phyloP scores from a whole-genome alignment of 352 stramenopile species.

The Globisporangium acanthophoron region DNA sequence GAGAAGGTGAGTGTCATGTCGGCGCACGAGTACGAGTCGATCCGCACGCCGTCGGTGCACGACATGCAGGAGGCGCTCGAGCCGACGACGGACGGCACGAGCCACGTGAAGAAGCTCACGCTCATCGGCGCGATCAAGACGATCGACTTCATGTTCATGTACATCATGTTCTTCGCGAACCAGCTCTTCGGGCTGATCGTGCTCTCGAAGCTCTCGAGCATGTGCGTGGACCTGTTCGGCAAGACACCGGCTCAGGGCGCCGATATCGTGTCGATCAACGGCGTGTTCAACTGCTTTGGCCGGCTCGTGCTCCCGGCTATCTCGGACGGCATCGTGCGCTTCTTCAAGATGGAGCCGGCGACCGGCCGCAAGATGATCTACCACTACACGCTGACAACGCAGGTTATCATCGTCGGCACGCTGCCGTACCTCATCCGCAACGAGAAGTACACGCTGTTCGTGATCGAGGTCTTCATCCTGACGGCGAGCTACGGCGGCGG shows the following conservation, averaged over 20 bases:
- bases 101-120: constrained; percentile 39
- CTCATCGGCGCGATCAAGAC: constrained; percentile 52
- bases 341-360: constrained; percentile 39
- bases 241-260: constrained; percentile 40
- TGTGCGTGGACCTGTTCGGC: constrained; percentile 48
- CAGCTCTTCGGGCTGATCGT: constrained; percentile 62
- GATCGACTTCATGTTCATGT: constrained; percentile 55
- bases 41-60: constrained; percentile 23
- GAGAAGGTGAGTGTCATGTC: constrained; percentile 45
- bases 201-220: constrained; percentile 50
- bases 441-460: constrained; percentile 49
- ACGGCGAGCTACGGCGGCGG: constrained; percentile 67
- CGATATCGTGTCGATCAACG: constrained; percentile 54
- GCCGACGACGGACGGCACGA: constrained; percentile 23
- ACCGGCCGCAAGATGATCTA: constrained; percentile 57
- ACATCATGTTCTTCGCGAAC: constrained; percentile 64
- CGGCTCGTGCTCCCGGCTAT: constrained; percentile 41
- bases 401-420: constrained; percentile 59
- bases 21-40: constrained; percentile 38
- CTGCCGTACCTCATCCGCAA: constrained; percentile 56
- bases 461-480: constrained; percentile 57
- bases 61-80: constrained; percentile 28
- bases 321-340: constrained; percentile 36
- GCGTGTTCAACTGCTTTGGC: constrained; percentile 50
- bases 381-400: constrained; percentile 47